Evolutionary conservation across 352 stramenopile species (phyloP).

Genomic region (Phytophthora litchii): DNA sequence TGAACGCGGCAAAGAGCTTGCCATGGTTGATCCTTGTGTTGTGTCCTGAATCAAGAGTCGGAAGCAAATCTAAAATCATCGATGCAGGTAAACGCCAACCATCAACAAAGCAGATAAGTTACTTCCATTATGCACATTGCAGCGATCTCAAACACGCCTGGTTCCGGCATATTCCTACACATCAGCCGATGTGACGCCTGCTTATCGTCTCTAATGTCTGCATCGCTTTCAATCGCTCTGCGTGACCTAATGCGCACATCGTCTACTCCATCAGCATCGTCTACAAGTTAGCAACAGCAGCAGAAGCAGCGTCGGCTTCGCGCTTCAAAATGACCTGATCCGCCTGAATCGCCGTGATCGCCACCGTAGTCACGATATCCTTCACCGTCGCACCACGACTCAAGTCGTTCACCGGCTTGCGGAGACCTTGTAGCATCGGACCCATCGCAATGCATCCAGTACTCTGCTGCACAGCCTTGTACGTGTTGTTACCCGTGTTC

Average conservation of each 20-base stretch:
- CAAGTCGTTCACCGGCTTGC: slow-evolving; percentile 90
- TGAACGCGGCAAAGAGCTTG: neutral
- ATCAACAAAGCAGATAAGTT: slow-evolving; percentile 34
- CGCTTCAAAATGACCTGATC: slow-evolving; percentile 61
- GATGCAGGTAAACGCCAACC: neutral
- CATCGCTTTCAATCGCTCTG: slow-evolving; percentile 11
- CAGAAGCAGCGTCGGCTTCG: slow-evolving; percentile 14
- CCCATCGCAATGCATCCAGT: slow-evolving; percentile 83
- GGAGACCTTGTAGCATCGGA: slow-evolving; percentile 88
- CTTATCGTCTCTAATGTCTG: slow-evolving; percentile 25
- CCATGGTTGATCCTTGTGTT: slow-evolving; percentile 15
- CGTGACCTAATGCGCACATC: slow-evolving; percentile 8
- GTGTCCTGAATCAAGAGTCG: no score
- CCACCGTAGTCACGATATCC: slow-evolving; percentile 91
- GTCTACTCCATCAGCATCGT: slow-evolving; percentile 15
- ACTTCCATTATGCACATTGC: slow-evolving; percentile 30
- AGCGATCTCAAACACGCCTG: neutral
- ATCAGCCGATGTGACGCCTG: slow-evolving; percentile 1
- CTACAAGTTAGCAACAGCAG: slow-evolving; percentile 23
- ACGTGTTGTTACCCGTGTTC: slow-evolving; percentile 91
- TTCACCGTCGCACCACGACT: slow-evolving; percentile 88
- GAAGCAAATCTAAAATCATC: no score
- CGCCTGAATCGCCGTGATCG: slow-evolving; percentile 88
- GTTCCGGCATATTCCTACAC: no score
- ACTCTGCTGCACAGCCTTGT: slow-evolving; percentile 89